A percentile compares a stretch with the other conserved stretches of the same genome.
These are phyloP conservation scores for Globisporangium takayamanum DNA, from an alignment of 352 stramenopile species.

Conservation along the genomic window DNA sequence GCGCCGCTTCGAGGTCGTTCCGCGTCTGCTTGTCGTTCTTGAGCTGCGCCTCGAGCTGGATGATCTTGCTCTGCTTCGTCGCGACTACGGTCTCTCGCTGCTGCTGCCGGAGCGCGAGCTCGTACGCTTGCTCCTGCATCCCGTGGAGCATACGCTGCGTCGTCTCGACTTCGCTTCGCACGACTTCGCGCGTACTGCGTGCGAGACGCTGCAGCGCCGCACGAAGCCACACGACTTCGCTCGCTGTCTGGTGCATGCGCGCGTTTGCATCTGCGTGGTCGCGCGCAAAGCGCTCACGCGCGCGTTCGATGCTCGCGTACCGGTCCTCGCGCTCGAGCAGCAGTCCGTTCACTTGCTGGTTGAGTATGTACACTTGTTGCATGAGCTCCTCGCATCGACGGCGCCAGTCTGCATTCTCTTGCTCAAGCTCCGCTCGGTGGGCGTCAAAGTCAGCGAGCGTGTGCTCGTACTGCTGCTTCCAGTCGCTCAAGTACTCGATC, in stretches of 20 bases:
- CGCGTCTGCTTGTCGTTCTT: conserved; percentile 48
- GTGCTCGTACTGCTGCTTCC: conserved; percentile 18
- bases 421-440: not conserved
- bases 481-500: conserved; percentile 9
- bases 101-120: conserved; percentile 42
- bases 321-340: conserved; percentile 20
- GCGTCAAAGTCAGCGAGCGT: conserved; percentile 9
- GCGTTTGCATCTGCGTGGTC: conserved; percentile 19
- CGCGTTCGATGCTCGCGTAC: conserved; percentile 3
- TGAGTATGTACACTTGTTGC: conserved; percentile 5
- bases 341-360: conserved; percentile 18
- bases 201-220: conserved; percentile 12
- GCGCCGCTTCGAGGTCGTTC: conserved; percentile 32
- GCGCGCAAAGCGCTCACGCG: conserved; percentile 9
- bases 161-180: conserved; percentile 24
- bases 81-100: conserved; percentile 38
- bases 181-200: conserved; percentile 8
- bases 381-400: conserved; percentile 1
- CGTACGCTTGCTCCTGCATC: conserved; percentile 34
- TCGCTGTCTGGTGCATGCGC: conserved; percentile 12
- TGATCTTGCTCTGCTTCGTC: conserved; percentile 40
- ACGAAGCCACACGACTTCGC: conserved; percentile 14
- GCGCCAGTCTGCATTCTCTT: conserved; percentile 11
- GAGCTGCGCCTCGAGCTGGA: conserved; percentile 44
- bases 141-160: conserved; percentile 20